These are phyloP conservation scores for Colletotrichum camelliae DNA, from an alignment of 2,329 filamentous ascomycete genomes.

Conservation along the genomic window DNA sequence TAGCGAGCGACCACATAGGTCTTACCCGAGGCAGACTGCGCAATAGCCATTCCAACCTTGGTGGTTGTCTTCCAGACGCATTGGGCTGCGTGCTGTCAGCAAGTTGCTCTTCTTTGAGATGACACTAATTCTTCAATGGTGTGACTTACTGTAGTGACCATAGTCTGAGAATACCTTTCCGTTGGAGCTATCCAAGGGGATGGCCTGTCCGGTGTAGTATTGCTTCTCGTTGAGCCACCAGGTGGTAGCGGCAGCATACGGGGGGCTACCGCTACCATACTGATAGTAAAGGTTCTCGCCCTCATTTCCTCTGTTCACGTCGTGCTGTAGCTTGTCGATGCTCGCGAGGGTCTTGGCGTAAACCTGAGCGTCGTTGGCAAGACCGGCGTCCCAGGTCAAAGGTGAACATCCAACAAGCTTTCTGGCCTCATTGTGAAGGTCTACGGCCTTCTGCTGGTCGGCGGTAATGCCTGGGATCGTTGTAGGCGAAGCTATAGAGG, in stretches of 20 bases:
- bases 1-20: slow-evolving; percentile 37
- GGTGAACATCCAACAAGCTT: background rate
- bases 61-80: slow-evolving; percentile 32
- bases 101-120: fast-evolving
- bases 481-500: background rate
- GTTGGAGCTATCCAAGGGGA: background rate
- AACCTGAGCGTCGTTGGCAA: background rate
- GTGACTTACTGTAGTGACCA: slow-evolving; percentile 29
- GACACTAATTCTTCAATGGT: background rate
- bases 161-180: slow-evolving; percentile 14
- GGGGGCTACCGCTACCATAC: background rate
- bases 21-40: slow-evolving; percentile 29
- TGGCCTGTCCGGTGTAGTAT: background rate
- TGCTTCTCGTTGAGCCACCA: slow-evolving; percentile 4
- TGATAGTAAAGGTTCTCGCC: slow-evolving; percentile 5
- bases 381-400: background rate
- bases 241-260: background rate
- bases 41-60: slow-evolving; percentile 34
- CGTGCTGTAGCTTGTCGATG: background rate
- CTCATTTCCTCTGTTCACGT: background rate
- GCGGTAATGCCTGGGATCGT: background rate
- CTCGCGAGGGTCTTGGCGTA: background rate
- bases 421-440: background rate
- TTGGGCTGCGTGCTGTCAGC: slow-evolving; percentile 22
- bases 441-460: background rate